These are phyloP conservation scores for Pterocarpus macrocarpus DNA, from an alignment of 306 rosid genomes.

Conservation along the genomic window DNA sequence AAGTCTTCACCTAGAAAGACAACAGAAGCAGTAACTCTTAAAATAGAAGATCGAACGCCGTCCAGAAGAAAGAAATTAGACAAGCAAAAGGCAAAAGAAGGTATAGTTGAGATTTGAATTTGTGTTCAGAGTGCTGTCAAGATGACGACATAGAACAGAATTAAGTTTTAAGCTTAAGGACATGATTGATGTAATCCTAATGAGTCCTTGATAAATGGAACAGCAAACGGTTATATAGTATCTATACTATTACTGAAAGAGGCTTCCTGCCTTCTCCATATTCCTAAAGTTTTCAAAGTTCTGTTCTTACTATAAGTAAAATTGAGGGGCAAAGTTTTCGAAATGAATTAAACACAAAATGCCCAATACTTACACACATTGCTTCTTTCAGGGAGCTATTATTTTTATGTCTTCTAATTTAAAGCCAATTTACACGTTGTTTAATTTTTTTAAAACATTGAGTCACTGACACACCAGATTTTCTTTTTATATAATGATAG, in stretches of 20 bases:
- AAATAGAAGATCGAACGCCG: constrained; percentile 46
- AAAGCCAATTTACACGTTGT: not conserved
- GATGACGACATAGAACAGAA: constrained; percentile 27
- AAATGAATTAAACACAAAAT: not conserved
- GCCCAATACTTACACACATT: not conserved
- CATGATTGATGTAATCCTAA: not conserved
- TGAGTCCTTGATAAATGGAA: not conserved
- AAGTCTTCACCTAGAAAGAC: constrained; percentile 49
- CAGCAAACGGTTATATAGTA: not conserved
- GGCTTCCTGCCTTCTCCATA: not conserved
- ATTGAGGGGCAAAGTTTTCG: not conserved
- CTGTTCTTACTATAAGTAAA: not conserved
- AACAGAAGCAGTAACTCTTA: constrained; percentile 43
- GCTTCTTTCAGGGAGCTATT: not conserved
- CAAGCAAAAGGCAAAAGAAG: constrained; percentile 53
- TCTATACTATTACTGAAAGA: constrained; percentile 1
- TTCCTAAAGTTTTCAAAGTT: not conserved
- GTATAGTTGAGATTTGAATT: constrained; percentile 50
- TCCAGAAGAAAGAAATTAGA: constrained; percentile 53
- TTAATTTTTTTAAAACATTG: not conserved
- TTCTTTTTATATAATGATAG: not conserved
- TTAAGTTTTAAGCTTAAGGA: constrained; percentile 18
- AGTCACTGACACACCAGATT: not conserved
- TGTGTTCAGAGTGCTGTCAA: constrained; percentile 8
- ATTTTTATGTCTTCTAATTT: not conserved